Evolutionary conservation across 2,329 filamentous ascomycete species (phyloP).

Genomic region (Aureobasidium sp.): DNA sequence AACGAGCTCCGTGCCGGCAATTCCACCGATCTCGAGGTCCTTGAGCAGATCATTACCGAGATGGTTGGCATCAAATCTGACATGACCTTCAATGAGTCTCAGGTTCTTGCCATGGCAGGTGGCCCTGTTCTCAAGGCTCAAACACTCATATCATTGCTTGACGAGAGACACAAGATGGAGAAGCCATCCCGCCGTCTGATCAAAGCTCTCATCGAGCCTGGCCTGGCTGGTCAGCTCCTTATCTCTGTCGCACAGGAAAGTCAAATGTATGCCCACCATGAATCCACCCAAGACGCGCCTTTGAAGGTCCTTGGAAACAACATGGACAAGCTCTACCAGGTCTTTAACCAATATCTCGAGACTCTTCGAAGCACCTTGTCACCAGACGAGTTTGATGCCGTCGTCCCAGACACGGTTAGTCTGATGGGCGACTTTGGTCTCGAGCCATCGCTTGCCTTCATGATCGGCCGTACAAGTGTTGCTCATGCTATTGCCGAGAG

Average conservation of each 20-base stretch:
- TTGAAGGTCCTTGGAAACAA: slow-evolving; percentile 85
- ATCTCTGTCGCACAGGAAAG: slow-evolving; percentile 86
- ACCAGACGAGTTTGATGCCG: slow-evolving; percentile 66
- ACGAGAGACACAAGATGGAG: slow-evolving; percentile 66
- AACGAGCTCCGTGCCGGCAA: slow-evolving; percentile 76
- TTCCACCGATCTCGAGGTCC: slow-evolving; percentile 81
- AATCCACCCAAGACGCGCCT: slow-evolving; percentile 65
- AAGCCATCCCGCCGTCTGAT: slow-evolving; percentile 70
- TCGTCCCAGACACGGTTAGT: slow-evolving; percentile 66
- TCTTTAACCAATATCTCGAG: slow-evolving; percentile 82
- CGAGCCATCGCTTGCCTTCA: slow-evolving; percentile 74
- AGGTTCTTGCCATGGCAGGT: slow-evolving; percentile 82
- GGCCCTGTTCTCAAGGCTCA: slow-evolving; percentile 72
- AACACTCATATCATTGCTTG: slow-evolving; percentile 71
- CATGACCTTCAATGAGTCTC: slow-evolving; percentile 78
- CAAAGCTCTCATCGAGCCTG: slow-evolving; percentile 68
- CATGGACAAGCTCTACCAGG: slow-evolving; percentile 81
- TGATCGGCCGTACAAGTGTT: slow-evolving; percentile 70
- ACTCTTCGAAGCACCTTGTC: slow-evolving; percentile 74
- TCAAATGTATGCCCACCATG: slow-evolving; percentile 73
- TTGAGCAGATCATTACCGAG: slow-evolving; percentile 80
- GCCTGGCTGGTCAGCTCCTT: slow-evolving; percentile 74
- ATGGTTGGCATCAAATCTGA: slow-evolving; percentile 93
- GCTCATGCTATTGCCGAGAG: slow-evolving; percentile 53
- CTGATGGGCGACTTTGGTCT: slow-evolving; percentile 75